Conservation (phyloP, 108 stramenopile genomes). For the Nitzschia inconspicua region DNA sequence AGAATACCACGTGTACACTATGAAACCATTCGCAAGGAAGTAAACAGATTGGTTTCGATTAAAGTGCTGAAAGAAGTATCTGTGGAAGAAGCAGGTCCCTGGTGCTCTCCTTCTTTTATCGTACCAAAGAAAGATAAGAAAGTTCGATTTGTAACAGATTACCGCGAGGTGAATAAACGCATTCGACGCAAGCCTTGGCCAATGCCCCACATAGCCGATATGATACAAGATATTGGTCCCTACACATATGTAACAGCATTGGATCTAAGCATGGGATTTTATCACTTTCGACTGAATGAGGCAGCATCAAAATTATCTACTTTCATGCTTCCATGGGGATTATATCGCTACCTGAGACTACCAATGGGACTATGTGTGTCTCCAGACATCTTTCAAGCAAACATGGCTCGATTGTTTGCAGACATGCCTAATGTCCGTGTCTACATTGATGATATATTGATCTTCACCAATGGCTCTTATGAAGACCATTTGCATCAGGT, state of each 20-base stretch:
- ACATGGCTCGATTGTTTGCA: constrained; percentile 17
- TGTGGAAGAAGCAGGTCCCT: constrained; percentile 15
- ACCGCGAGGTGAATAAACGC: constrained; percentile 31
- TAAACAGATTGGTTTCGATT: too few species aligned
- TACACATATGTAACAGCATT: constrained; percentile 38
- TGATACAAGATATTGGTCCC: constrained; percentile 23
- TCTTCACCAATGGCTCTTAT: constrained; percentile 2
- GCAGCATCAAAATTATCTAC: constrained; percentile 12
- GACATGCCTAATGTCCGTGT: constrained; percentile 12
- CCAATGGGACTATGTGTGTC: constrained; percentile 26
- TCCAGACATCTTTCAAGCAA: constrained; percentile 30
- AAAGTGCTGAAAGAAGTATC: too few species aligned
- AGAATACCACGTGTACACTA: too few species aligned
- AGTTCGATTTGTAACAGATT: constrained; percentile 25
- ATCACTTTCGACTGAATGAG: constrained; percentile 20
- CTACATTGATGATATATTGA: constrained; percentile 27
- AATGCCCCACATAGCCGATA: constrained; percentile 33
- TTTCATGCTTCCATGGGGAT: too few species aligned
- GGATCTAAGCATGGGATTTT: constrained; percentile 51
- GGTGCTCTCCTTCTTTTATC: constrained; percentile 22
- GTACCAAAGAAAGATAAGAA: constrained; percentile 35
- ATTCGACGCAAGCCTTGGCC: constrained; percentile 37
- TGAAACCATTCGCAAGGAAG: too few species aligned
- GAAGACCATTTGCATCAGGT: constrained; percentile 15
- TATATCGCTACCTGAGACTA: too few species aligned